phyloP scores from a whole-genome alignment of 2,329 filamentous ascomycete genomes.

The Cercospora zeae-maydis region DNA sequence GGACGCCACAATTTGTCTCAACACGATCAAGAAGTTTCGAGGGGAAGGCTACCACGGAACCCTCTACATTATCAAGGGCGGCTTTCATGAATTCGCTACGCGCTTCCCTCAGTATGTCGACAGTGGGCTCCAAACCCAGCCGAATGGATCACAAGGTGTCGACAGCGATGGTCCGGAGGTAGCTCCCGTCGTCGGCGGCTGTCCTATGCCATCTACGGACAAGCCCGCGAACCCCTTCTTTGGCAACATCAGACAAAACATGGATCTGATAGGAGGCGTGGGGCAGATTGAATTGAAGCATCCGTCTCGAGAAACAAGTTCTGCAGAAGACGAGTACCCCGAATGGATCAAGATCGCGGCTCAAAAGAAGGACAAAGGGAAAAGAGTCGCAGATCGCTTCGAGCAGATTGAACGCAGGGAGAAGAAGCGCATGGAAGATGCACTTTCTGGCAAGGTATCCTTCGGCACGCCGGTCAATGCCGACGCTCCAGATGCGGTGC shows the following conservation, averaged over 20 bases:
- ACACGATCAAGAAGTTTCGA: constrained; percentile 90
- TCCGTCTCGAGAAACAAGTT: constrained; percentile 51
- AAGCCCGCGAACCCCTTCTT: constrained; percentile 85
- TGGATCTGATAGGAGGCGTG: constrained; percentile 89
- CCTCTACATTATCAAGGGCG: constrained; percentile 73
- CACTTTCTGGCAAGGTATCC: constrained; percentile 58
- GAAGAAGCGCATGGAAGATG: constrained; percentile 88
- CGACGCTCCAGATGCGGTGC: constrained; percentile 45
- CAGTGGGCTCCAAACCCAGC: constrained; percentile 25
- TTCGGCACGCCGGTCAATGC: constrained; percentile 46
- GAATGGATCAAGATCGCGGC: constrained; percentile 71
- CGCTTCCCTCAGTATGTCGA: constrained; percentile 66
- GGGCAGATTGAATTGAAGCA: constrained; percentile 68
- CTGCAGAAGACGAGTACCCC: constrained; percentile 58
- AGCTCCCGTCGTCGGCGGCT: constrained; percentile 82
- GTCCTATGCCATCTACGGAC: constrained; percentile 68
- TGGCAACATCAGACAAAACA: constrained; percentile 91
- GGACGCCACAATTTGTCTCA: constrained; percentile 74
- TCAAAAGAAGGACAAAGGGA: constrained; percentile 67
- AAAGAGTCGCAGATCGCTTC: constrained; percentile 77
- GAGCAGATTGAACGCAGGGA: constrained; percentile 79
- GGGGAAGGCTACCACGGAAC: constrained; percentile 75
- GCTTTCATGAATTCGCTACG: constrained; percentile 70
- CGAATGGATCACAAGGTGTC: constrained; percentile 34
- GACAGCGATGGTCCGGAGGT: constrained; percentile 54